These are phyloP conservation scores for Pseudocercospora eumusae DNA, from an alignment of 2,329 filamentous ascomycete genomes.

Conservation along the genomic window DNA sequence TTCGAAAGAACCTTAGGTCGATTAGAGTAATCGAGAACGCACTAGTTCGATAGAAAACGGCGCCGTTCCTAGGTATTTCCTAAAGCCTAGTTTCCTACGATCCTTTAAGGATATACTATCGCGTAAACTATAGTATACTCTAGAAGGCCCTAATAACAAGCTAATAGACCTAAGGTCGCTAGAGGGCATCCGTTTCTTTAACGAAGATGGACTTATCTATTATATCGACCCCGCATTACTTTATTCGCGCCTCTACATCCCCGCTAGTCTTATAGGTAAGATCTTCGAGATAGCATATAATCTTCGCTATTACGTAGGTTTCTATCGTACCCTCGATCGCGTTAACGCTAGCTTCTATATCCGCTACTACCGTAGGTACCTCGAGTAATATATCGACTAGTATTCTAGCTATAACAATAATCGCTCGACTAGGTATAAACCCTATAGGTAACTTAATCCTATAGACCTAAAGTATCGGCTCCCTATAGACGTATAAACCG, in stretches of 20 bases:
- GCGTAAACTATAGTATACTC: not conserved
- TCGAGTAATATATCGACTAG: not conserved
- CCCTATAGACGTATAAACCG: constrained; percentile 4
- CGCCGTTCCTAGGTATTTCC: no score
- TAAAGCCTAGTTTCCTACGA: no score
- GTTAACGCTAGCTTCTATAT: not conserved
- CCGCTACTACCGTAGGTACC: not conserved
- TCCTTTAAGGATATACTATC: no score
- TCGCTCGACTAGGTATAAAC: not conserved
- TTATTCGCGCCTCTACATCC: not conserved
- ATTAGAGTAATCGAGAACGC: no score
- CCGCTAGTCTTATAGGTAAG: not conserved
- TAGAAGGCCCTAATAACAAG: not conserved
- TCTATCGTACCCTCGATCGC: not conserved
- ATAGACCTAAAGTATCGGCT: constrained; percentile 3
- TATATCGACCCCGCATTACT: not conserved
- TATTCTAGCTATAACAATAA: not conserved
- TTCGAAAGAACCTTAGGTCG: no score
- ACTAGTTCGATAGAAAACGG: no score
- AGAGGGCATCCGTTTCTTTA: not conserved
- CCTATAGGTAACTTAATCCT: not conserved
- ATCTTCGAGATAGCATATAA: not conserved
- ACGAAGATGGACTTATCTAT: not conserved
- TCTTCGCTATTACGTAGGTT: not conserved
- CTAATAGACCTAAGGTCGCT: not conserved